phyloP scores from a whole-genome alignment of 2,329 filamentous ascomycete species.

The Elsinoe fawcettii region DNA sequence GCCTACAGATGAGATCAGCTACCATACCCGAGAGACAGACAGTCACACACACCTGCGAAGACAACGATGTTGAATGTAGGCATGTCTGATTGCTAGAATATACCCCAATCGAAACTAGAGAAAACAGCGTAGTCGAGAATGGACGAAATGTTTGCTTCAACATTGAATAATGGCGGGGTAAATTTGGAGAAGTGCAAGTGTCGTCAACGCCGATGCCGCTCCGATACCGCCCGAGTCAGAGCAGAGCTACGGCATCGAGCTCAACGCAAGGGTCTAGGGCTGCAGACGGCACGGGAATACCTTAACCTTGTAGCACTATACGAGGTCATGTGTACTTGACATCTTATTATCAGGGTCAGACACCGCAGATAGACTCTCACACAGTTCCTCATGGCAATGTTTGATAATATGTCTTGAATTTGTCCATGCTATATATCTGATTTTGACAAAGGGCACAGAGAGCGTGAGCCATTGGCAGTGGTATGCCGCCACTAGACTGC shows the following conservation, averaged over 20 bases:
- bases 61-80: constrained; percentile 69
- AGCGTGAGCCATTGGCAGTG: background rate
- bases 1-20: constrained; percentile 23
- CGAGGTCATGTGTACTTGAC: background rate
- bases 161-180: background rate
- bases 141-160: constrained; percentile 1
- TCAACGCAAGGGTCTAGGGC: background rate
- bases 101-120: background rate
- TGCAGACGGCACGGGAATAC: constrained; percentile 4
- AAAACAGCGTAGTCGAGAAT: background rate
- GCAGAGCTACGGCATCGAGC: background rate
- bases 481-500: background rate
- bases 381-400: background rate
- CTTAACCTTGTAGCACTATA: background rate
- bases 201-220: constrained; percentile 3
- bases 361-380: background rate
- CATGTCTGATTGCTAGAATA: constrained; percentile 43
- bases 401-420: background rate
- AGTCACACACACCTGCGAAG: constrained; percentile 50
- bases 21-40: background rate
- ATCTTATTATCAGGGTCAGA: no score
- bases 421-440: constrained; percentile 12
- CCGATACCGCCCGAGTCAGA: background rate
- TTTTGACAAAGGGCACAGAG: constrained; percentile 1
- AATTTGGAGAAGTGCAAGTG: constrained; percentile 5